Percentiles rank a stretch among this genome's conserved stretches.
Conservation (phyloP, 2,329 filamentous ascomycete species). For the Alternaria ventricosa region DNA sequence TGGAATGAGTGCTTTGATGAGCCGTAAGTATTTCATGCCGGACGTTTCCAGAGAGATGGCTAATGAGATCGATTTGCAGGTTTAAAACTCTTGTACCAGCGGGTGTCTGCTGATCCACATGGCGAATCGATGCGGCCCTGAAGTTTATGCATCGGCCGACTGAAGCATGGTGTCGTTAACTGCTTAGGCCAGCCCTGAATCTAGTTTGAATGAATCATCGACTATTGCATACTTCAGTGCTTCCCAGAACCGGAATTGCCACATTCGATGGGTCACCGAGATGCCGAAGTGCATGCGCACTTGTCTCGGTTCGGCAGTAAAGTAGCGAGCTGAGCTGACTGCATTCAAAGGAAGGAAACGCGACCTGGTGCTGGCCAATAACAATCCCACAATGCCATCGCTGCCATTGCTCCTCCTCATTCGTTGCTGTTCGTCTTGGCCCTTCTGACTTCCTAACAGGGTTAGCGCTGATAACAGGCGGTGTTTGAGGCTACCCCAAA, state of each 20-base stretch:
- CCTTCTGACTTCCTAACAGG: background rate
- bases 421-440: background rate
- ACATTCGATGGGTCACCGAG: background rate
- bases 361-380: background rate
- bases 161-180: background rate
- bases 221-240: background rate
- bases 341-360: fast-evolving
- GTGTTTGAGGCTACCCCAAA: background rate
- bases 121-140: background rate
- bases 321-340: background rate
- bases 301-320: background rate
- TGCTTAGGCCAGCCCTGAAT: background rate
- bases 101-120: background rate
- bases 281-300: background rate
- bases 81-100: background rate
- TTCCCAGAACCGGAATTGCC: fast-evolving
- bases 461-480: background rate
- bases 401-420: background rate
- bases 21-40: background rate
- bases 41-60: background rate
- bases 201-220: background rate
- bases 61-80: background rate
- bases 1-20: background rate
- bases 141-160: background rate
- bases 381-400: background rate